phyloP scores from a whole-genome alignment of 345 rosid genomes.

The Aegle marmelos region DNA sequence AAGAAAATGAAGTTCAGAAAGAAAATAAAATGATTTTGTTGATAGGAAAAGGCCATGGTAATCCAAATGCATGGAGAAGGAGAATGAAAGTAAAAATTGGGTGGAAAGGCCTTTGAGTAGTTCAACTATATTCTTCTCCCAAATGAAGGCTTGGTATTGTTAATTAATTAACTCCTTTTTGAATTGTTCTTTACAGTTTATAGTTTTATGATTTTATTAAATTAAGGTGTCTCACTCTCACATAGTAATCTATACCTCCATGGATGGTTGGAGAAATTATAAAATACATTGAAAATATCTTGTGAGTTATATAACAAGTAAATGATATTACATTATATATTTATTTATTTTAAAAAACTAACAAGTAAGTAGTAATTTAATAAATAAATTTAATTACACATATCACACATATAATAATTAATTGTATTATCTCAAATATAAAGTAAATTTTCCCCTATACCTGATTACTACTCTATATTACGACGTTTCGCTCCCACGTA shows the following conservation, averaged over 20 bases:
- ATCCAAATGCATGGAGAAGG: not conserved
- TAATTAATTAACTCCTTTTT: not conserved
- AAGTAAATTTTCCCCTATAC: too few relatives aligned
- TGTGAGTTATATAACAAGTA: too few relatives aligned
- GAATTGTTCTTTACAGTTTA: not conserved
- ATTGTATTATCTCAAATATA: too few relatives aligned
- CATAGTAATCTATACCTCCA: not conserved
- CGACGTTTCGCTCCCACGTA: too few relatives aligned
- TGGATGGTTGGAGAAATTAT: rapidly evolving
- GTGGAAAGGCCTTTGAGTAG: not conserved
- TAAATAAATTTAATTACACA: too few relatives aligned
- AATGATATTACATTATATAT: too few relatives aligned
- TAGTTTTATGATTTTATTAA: not conserved
- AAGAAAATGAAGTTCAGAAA: not conserved
- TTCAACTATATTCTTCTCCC: not conserved
- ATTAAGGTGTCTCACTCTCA: not conserved
- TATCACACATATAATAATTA: too few relatives aligned
- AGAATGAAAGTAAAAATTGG: not conserved
- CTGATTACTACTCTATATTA: too few relatives aligned
- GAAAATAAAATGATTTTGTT: not conserved
- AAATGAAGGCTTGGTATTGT: not conserved
- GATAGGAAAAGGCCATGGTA: slow-evolving; percentile 8
- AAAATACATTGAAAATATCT: rapidly evolving
- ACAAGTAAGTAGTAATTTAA: too few relatives aligned
- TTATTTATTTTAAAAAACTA: too few relatives aligned